These are phyloP conservation scores for Cordyceps militaris DNA, from an alignment of 2,329 filamentous ascomycete species.

Conservation along the genomic window DNA sequence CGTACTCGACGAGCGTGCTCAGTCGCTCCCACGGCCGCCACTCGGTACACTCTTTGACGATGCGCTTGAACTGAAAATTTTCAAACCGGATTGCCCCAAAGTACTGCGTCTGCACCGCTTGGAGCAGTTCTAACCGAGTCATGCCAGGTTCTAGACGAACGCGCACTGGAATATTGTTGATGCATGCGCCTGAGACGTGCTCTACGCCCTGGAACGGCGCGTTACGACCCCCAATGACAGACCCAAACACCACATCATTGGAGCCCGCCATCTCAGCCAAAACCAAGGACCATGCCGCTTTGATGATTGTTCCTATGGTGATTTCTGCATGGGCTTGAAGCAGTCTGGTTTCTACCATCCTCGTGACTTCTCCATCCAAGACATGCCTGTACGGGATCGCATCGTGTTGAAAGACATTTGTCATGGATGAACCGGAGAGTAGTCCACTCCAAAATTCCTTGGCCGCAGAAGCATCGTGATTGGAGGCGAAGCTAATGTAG, in stretches of 20 bases:
- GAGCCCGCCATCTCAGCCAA: not conserved
- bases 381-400: not conserved
- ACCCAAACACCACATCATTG: not conserved
- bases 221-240: not conserved
- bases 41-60: not conserved
- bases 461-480: not conserved
- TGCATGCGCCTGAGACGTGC: not conserved
- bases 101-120: not conserved
- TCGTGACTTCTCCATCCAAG: not conserved
- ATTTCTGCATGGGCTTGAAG: not conserved
- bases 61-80: not conserved
- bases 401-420: not conserved
- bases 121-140: not conserved
- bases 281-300: not conserved
- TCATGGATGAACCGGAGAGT: not conserved
- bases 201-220: not conserved
- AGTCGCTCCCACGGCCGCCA: constrained; percentile 9
- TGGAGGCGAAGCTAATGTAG: not conserved
- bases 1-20: constrained; percentile 10
- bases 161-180: not conserved
- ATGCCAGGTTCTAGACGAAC: not conserved
- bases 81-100: not conserved
- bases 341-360: not conserved
- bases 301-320: not conserved
- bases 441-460: not conserved